Percentiles rank a stretch among this genome's conserved stretches.
Evolutionary conservation across 768 basidiomycete species (phyloP).

Genomic region (Suillus clintonianus): DNA sequence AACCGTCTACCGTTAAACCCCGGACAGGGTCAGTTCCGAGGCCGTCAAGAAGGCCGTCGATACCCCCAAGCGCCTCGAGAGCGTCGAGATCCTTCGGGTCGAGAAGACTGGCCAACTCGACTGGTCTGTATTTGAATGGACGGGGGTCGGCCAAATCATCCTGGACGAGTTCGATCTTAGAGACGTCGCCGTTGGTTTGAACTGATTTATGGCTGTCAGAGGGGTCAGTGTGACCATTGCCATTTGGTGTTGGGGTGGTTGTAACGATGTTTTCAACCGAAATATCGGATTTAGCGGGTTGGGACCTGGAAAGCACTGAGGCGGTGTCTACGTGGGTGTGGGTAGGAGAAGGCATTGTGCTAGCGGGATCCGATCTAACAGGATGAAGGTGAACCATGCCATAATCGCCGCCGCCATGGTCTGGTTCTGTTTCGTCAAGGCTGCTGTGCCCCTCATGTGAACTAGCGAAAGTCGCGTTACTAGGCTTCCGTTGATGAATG

Average conservation of each 20-base stretch:
- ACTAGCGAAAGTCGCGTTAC: conserved; percentile 56
- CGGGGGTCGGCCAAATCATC: conserved; percentile 54
- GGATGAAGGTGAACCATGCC: conserved; percentile 34
- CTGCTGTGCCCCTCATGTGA: conserved; percentile 38
- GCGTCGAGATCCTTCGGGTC: conserved; percentile 82
- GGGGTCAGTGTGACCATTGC: neutral
- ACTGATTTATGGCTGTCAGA: conserved; percentile 21
- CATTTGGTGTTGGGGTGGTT: conserved; percentile 8
- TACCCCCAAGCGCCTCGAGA: conserved; percentile 73
- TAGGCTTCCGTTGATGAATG: conserved; percentile 55
- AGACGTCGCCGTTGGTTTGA: conserved; percentile 19
- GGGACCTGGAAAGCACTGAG: conserved; percentile 28
- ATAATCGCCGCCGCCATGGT: conserved; percentile 34
- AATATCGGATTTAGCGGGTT: conserved; percentile 7
- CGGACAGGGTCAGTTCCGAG: conserved; percentile 65
- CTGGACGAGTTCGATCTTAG: conserved; percentile 32
- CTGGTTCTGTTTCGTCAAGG: conserved; percentile 52
- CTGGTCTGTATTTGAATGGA: conserved; percentile 76
- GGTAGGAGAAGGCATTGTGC: conserved; percentile 38
- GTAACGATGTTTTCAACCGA: conserved; percentile 5
- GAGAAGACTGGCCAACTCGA: conserved; percentile 77
- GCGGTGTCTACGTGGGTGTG: conserved; percentile 41
- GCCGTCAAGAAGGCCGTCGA: conserved; percentile 61
- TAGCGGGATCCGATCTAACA: conserved; percentile 35
- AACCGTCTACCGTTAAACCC: conserved; percentile 38